Evolutionary conservation across 768 basidiomycete species (phyloP).

Genomic region (Daedalea quercina): DNA sequence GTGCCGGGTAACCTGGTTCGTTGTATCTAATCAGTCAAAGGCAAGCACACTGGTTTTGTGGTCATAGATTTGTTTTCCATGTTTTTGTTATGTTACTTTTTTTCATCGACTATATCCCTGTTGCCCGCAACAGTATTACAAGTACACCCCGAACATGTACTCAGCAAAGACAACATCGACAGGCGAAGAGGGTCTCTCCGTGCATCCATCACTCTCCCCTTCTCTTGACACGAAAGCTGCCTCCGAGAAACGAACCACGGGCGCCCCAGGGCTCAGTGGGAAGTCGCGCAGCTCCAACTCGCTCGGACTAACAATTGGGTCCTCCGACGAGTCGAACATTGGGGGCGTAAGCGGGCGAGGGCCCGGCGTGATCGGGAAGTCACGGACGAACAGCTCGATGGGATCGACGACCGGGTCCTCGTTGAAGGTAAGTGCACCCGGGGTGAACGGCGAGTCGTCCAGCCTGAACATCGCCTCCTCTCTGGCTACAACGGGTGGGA

Average conservation of each 20-base stretch:
- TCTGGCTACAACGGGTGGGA: not conserved
- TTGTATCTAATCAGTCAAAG: too few species aligned
- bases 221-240: not conserved
- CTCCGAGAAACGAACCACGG: not conserved
- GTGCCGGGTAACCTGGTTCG: too few species aligned
- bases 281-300: not conserved
- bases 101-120: too few species aligned
- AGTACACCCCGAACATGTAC: not conserved
- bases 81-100: too few species aligned
- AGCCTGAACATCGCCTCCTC: not conserved
- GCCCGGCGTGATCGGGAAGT: not conserved
- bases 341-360: not conserved
- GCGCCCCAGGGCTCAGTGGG: not conserved
- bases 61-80: too few species aligned
- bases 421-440: not conserved
- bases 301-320: not conserved
- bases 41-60: too few species aligned
- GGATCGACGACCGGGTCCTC: not conserved
- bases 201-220: not conserved
- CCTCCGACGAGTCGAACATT: not conserved
- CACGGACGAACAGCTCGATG: not conserved
- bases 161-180: not conserved
- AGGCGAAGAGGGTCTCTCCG: not conserved
- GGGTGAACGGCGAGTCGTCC: not conserved
- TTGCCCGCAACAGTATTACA: not conserved